A percentile compares a stretch with the other conserved stretches of the same genome.
These are phyloP conservation scores for Plasmodium vivax DNA, from an alignment of 169 alveolate species.

Conservation along the genomic window DNA sequence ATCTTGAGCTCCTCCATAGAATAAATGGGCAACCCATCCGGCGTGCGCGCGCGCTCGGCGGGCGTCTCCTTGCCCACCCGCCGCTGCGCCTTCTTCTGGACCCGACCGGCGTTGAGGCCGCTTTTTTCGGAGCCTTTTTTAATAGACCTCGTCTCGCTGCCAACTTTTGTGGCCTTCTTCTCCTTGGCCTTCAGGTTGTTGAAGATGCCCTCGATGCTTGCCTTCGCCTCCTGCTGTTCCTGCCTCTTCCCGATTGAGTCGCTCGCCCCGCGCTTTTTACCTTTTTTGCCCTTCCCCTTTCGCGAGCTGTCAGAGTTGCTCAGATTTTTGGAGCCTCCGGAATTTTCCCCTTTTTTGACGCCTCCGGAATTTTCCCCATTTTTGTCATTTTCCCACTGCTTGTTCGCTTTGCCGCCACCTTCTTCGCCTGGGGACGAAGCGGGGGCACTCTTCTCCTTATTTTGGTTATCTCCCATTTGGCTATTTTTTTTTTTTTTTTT, in stretches of 20 bases:
- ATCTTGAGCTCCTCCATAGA: slow-evolving; percentile 84
- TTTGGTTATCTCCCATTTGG: not conserved
- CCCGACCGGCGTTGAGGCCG: not conserved
- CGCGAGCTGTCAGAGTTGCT: not conserved
- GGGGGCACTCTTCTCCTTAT: not conserved
- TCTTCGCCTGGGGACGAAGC: not conserved
- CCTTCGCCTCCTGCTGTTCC: slow-evolving; percentile 33
- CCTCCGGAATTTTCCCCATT: not conserved
- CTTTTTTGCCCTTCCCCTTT: not conserved
- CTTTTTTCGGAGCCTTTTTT: slow-evolving; percentile 24
- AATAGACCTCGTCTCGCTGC: not conserved
- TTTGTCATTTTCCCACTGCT: not conserved
- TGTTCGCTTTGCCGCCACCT: not conserved
- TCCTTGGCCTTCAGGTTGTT: slow-evolving; percentile 46
- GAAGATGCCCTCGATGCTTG: slow-evolving; percentile 50
- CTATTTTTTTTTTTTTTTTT: not conserved
- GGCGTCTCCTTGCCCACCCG: not conserved
- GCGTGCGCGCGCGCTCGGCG: slow-evolving; percentile 69
- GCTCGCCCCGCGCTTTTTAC: slow-evolving; percentile 1
- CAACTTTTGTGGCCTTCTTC: not conserved
- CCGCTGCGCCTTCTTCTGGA: not conserved
- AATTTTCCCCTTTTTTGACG: too few relatives aligned
- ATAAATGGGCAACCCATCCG: slow-evolving; percentile 83
- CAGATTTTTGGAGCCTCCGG: not conserved
- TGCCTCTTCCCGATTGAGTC: slow-evolving; percentile 19